These are phyloP conservation scores for Debaryomyces singareniensis DNA, from an alignment of 1,139 yeast genomes.

Conservation along the genomic window DNA sequence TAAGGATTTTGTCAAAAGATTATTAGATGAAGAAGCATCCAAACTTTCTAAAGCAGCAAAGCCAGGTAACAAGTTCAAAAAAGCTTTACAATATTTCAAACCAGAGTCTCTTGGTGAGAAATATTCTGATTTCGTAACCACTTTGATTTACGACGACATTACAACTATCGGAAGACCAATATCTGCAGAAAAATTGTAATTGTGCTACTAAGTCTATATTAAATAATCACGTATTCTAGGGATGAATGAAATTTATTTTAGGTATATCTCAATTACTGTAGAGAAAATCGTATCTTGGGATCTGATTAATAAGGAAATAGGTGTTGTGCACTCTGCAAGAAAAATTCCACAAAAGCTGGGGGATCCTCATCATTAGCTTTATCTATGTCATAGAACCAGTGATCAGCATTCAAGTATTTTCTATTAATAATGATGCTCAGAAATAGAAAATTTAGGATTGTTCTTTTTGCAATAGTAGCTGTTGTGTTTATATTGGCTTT, in stretches of 20 bases:
- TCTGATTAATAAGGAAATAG: no score
- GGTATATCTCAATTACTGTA: no score
- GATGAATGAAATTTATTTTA: no score
- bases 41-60: slow-evolving; percentile 44
- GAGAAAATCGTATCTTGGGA: no score
- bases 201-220: no score
- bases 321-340: no score
- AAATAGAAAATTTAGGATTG: slow-evolving; percentile 13
- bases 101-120: slow-evolving; percentile 63
- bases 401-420: no score
- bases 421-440: slow-evolving; percentile 11
- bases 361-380: no score
- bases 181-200: slow-evolving; percentile 39
- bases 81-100: slow-evolving; percentile 58
- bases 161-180: slow-evolving; percentile 47
- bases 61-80: slow-evolving; percentile 54
- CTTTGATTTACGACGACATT: slow-evolving; percentile 63
- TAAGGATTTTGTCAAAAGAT: slow-evolving; percentile 46
- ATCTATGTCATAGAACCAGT: no score
- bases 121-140: slow-evolving; percentile 71
- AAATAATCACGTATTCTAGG: no score
- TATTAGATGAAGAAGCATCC: slow-evolving; percentile 57
- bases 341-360: no score
- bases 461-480: slow-evolving; percentile 12
- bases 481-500: slow-evolving; percentile 11